phyloP scores from a whole-genome alignment of 106 monocot species.

The Amphibolis antarctica region DNA sequence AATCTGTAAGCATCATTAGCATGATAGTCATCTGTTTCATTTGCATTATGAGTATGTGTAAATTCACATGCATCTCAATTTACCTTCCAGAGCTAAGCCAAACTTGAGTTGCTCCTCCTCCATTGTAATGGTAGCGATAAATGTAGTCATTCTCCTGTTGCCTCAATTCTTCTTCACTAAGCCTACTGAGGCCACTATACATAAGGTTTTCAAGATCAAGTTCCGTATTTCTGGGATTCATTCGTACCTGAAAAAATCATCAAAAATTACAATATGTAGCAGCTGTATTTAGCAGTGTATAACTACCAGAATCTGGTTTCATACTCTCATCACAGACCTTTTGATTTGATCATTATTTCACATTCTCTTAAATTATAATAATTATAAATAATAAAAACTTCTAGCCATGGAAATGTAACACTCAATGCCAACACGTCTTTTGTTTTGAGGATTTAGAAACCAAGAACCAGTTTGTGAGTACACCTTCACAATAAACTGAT shows the following conservation, averaged over 20 bases:
- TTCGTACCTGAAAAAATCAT: slow-evolving; percentile 14
- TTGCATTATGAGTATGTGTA: too few species aligned
- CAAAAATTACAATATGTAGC: background rate
- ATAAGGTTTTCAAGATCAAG: slow-evolving; percentile 19
- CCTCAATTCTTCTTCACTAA: slow-evolving; percentile 19
- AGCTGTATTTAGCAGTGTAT: background rate
- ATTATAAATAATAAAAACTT: background rate
- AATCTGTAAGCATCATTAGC: too few species aligned
- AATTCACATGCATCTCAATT: background rate
- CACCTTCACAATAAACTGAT: too few species aligned
- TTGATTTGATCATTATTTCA: background rate
- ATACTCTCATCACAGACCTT: background rate
- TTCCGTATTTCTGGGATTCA: slow-evolving; percentile 23
- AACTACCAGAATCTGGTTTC: background rate
- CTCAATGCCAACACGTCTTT: too few species aligned
- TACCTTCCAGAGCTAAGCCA: slow-evolving; percentile 29
- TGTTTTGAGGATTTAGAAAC: too few species aligned
- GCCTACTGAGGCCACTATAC: slow-evolving; percentile 5
- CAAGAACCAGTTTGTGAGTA: too few species aligned
- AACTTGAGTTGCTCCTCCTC: slow-evolving; percentile 28
- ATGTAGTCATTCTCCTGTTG: slow-evolving; percentile 22
- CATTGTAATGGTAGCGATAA: slow-evolving; percentile 23
- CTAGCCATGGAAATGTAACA: background rate
- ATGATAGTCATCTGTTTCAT: too few species aligned
- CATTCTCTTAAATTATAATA: background rate